These are phyloP conservation scores for Yamadazyma pseudoaaseri DNA, from an alignment of 1,139 yeast genomes.

Conservation along the genomic window DNA sequence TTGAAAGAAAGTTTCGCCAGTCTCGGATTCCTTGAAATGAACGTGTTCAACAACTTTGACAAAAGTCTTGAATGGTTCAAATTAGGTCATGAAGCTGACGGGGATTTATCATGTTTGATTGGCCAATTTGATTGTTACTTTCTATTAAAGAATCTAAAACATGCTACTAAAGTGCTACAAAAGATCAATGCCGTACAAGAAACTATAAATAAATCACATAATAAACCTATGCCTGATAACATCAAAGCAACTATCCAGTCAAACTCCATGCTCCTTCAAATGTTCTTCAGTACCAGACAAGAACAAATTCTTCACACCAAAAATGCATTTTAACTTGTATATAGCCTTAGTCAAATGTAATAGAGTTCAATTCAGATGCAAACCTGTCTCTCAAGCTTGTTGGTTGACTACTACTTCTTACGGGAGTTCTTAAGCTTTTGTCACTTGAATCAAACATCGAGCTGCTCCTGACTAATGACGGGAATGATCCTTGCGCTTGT, in stretches of 20 bases:
- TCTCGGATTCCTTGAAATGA: slow-evolving; percentile 76
- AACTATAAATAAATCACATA: slow-evolving; percentile 19
- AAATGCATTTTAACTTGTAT: slow-evolving; percentile 3
- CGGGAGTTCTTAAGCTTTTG: slow-evolving; percentile 14
- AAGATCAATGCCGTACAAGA: slow-evolving; percentile 24
- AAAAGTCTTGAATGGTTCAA: slow-evolving; percentile 83
- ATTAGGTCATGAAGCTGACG: slow-evolving; percentile 65
- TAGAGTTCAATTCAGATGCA: slow-evolving; percentile 21
- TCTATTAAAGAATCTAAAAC: slow-evolving; percentile 22
- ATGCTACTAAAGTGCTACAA: slow-evolving; percentile 27
- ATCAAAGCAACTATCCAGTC: slow-evolving; percentile 23
- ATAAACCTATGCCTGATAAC: slow-evolving; percentile 21
- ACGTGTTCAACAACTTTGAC: slow-evolving; percentile 51
- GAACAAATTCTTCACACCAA: slow-evolving; percentile 17
- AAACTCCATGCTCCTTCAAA: slow-evolving; percentile 24
- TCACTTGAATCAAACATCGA: slow-evolving; percentile 9
- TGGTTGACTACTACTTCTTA: slow-evolving; percentile 32
- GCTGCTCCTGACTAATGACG: slow-evolving; percentile 10
- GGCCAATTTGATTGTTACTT: slow-evolving; percentile 69
- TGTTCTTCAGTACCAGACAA: slow-evolving; percentile 33
- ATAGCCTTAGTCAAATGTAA: slow-evolving; percentile 9
- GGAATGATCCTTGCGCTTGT: neutral
- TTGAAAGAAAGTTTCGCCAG: slow-evolving; percentile 73
- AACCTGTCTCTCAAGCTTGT: slow-evolving; percentile 32
- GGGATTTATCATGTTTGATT: slow-evolving; percentile 61